These are phyloP conservation scores for Pulveroboletus sp. DNA, from an alignment of 768 basidiomycete genomes.

Conservation along the genomic window DNA sequence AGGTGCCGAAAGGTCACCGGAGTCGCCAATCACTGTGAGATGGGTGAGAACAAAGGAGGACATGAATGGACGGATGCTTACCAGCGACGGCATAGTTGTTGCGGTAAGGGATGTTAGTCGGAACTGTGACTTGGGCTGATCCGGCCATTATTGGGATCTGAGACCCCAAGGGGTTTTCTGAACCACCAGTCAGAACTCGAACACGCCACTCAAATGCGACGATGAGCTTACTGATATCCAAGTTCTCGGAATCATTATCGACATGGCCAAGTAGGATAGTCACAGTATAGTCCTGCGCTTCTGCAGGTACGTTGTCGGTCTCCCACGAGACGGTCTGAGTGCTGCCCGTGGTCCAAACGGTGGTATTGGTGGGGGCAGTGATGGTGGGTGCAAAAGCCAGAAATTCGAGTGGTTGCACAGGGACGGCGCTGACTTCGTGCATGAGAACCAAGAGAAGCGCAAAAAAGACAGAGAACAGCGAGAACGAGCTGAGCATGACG, in stretches of 20 bases:
- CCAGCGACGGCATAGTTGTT: conserved; percentile 58
- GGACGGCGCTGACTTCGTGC: conserved; percentile 27
- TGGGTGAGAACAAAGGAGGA: neutral
- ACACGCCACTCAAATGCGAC: no score
- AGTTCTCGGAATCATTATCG: conserved; percentile 40
- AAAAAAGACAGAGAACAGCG: conserved; percentile 25
- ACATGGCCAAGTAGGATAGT: conserved; percentile 43
- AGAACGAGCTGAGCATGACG: conserved; percentile 22
- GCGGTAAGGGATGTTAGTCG: conserved; percentile 37
- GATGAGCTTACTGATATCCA: conserved; percentile 43
- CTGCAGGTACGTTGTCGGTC: conserved; percentile 34
- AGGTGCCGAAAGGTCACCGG: conserved; percentile 54
- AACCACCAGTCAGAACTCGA: conserved; percentile 6
- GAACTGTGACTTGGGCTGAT: conserved; percentile 48
- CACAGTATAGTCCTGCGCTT: conserved; percentile 35
- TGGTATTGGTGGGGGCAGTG: conserved; percentile 32
- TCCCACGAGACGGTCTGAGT: conserved; percentile 43
- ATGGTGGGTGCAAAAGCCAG: conserved; percentile 42
- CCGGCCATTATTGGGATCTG: conserved; percentile 52
- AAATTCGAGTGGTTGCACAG: conserved; percentile 27
- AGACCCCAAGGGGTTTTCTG: conserved; percentile 57
- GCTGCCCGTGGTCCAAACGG: conserved; percentile 37
- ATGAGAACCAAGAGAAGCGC: conserved; percentile 29
- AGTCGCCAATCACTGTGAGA: conserved; percentile 58
- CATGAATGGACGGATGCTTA: conserved; percentile 35